A percentile compares a stretch with the other conserved stretches of the same genome.
Conservation (phyloP, 2,329 filamentous ascomycete species). For the Lasiodiplodia theobromae region DNA sequence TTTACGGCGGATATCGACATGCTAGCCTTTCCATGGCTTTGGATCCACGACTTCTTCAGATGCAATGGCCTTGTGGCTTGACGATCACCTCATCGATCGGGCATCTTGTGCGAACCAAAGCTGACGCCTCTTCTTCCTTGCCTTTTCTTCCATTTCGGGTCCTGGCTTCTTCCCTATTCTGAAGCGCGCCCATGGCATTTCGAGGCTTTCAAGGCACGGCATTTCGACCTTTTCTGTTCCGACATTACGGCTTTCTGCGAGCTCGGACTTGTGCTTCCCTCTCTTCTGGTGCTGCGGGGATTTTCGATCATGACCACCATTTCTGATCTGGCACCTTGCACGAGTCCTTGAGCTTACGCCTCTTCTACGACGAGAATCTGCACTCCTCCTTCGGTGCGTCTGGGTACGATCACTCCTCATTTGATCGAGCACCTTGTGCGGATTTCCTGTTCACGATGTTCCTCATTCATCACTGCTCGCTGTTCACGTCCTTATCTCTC, state of each 20-base stretch:
- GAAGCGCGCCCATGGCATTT: background rate
- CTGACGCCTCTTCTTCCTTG: background rate
- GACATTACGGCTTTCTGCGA: background rate
- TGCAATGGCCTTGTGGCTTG: background rate
- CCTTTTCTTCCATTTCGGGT: background rate
- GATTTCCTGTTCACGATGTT: background rate
- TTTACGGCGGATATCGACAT: background rate
- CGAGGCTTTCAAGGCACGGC: background rate
- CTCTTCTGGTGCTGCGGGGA: background rate
- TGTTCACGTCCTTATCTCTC: background rate
- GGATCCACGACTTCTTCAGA: background rate
- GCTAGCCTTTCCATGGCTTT: background rate
- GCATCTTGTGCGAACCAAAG: background rate
- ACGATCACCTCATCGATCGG: background rate
- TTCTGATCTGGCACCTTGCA: background rate
- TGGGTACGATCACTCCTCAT: background rate
- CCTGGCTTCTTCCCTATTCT: background rate
- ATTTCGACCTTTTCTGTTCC: background rate
- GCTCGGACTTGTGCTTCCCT: background rate
- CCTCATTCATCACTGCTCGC: background rate
- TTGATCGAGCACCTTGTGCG: background rate
- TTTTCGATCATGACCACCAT: background rate
- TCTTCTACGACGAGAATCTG: background rate
- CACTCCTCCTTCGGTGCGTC: background rate
- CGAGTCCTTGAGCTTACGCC: background rate